Conservation (phyloP, 257 asterid species). For the Oldenlandia corymbosa region DNA sequence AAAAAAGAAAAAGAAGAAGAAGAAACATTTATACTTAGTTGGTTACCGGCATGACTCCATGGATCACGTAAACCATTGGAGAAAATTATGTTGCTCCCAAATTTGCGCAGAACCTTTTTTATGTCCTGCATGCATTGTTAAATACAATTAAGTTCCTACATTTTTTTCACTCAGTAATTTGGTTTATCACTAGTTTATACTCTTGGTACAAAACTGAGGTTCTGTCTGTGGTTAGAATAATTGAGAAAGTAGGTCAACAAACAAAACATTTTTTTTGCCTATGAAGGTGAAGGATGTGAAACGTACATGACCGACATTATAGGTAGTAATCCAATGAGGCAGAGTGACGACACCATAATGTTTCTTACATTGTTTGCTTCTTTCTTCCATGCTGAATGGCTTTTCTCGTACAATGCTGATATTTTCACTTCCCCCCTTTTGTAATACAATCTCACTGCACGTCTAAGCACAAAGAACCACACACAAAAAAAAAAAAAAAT, state of each 20-base stretch:
- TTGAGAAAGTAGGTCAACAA: no score
- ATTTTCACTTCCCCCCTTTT: slow-evolving; percentile 29
- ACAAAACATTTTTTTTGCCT: no score
- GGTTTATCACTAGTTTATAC: no score
- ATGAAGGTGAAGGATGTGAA: no score
- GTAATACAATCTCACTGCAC: slow-evolving; percentile 54
- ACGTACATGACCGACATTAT: slow-evolving; percentile 59
- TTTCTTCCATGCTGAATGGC: slow-evolving; percentile 24
- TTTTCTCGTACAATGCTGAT: slow-evolving; percentile 32
- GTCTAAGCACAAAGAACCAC: slow-evolving; percentile 14
- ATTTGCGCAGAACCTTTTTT: slow-evolving; percentile 32
- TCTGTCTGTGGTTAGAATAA: no score
- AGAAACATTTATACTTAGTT: background rate
- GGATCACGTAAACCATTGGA: slow-evolving; percentile 63
- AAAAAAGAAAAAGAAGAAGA: no score
- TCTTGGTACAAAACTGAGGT: no score
- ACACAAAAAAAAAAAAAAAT: background rate
- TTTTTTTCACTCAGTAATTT: no score
- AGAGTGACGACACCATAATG: slow-evolving; percentile 42
- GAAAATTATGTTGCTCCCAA: slow-evolving; percentile 59
- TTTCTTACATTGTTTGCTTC: slow-evolving; percentile 16
- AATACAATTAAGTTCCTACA: no score
- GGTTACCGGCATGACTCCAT: slow-evolving; percentile 49
- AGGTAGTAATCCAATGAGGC: slow-evolving; percentile 33
- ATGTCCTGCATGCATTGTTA: slow-evolving; percentile 34